Evolutionary conservation across 371 early-diverging fungal species (phyloP), one percentile per base, ranked within the genome.

Genomic region (Mucor lusitanicus): DNA sequence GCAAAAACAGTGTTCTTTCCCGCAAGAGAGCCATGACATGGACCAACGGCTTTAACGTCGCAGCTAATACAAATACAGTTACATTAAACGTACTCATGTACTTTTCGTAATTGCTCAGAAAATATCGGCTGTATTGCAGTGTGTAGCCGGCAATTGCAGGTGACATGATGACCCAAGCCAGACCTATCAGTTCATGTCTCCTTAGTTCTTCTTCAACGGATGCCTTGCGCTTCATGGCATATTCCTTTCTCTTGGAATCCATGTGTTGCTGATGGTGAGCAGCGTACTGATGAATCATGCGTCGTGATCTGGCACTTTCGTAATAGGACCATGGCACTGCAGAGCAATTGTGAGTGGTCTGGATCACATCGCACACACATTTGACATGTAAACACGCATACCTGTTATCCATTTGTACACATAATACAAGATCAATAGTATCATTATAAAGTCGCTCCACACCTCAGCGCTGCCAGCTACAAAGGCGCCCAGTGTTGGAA

Each of bases 301-400:
- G 78, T 59, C 87, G 73, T 6, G 81, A 79, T 56, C 85, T 75
- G 23, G 90, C 88, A 56, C 89, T 84, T 70, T 88, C 85, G 67
- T 90, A 90, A 50, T 89, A 80, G 32, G 85, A 81, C 90, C 90
- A 90, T 13, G 90, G 90, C 4, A 87, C 88, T 90, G 76, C 21
- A 6, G 21, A 19, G n/a, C 54, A 17, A 27, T 0, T 60, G 13
- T 25, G 17, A 40, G 40, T 17, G 40, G 40, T 17, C 40, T 40
- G 40, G 19, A 7, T 50, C 39, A 50, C 13, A 40, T 35, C 8
- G 27, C 3, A 40, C 8, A 37, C 3, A 40, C 8, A 23, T 61
- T 23, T 55, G 46, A 21, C 54, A 46, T 53, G 6, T 46, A 48
- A 37, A 4, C 25, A 23, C 21, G 5, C 19, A 12, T 17, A 87